Base-by-base conservation (phyloP, 83 land plant genomes). In the Diphasiastrum complanatum region DNA sequence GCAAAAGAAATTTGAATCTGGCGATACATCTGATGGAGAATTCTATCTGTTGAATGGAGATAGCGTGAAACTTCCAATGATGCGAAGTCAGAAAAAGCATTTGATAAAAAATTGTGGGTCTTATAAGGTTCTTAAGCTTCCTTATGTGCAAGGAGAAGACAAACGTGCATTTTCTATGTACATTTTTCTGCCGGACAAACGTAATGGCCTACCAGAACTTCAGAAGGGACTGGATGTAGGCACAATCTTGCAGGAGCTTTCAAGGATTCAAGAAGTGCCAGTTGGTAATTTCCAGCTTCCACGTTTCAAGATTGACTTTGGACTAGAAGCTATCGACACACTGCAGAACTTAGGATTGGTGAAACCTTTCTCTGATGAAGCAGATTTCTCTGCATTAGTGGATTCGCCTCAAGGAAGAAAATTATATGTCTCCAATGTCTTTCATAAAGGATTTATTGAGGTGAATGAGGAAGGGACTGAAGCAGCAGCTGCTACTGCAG, bases 381-480 rank as follows among this genome's bases (percentile, higher is more conserved):
- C 75, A n/a, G 87, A 79, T 45, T 68, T 92, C 33, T 64, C 81
- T 0, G 87, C 77, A 32, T 80, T 92, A 85, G 82, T 79, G 32
- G 90, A 84, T 4, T 76, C 82, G 1, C 63, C 75, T 3, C 57
- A 1, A 19, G 70, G 35, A 22, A 51, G 47, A 16, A 2, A 58
- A 1, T 64, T 75, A 5, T 56, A 20, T 49, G 32, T 92, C 24
- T 80, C 91, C 37, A 71, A 72, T 38, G 73, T 87, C 19, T 79
- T 74, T 64, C 95, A 92, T 32, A 82, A 87, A 28, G 69, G 85
- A 6, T 79, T 81, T 70, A 64, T 92, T 12, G 91, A 87, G 45
- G 90, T 85, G 20, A 85, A 85, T 57, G 95, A 87, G 63, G 79
- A 79, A 51, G 95, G 97, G 14, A 85, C 91, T 18, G 95, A 80